These are phyloP conservation scores for Phanerochaete sordida DNA, from an alignment of 768 basidiomycete species.

Conservation along the genomic window DNA sequence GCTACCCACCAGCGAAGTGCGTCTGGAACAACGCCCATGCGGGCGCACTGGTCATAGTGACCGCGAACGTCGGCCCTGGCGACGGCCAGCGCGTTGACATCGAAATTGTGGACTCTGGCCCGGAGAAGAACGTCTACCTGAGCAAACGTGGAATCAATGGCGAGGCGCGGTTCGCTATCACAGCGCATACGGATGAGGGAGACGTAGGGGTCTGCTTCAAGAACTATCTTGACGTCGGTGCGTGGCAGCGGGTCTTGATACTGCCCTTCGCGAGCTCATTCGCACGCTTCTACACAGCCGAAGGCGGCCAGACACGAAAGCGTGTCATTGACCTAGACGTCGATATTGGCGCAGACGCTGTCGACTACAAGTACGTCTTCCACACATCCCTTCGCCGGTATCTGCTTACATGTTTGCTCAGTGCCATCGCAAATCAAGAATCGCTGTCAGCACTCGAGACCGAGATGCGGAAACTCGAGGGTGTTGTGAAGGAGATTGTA, in stretches of 20 bases:
- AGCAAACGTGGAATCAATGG: slow-evolving; percentile 84
- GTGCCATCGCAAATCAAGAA: slow-evolving; percentile 98
- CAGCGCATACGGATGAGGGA: slow-evolving; percentile 80
- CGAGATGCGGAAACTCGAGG: slow-evolving; percentile 98
- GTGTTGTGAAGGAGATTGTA: slow-evolving; percentile 88
- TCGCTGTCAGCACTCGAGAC: slow-evolving; percentile 93
- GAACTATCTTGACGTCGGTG: slow-evolving; percentile 75
- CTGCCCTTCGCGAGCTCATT: neutral
- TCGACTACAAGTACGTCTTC: slow-evolving; percentile 94
- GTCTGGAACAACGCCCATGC: slow-evolving; percentile 93
- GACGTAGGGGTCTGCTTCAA: slow-evolving; percentile 95
- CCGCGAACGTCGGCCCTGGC: slow-evolving; percentile 84
- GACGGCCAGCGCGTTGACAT: slow-evolving; percentile 83
- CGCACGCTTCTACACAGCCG: slow-evolving; percentile 23
- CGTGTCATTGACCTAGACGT: slow-evolving; percentile 90
- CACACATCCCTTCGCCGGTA: neutral
- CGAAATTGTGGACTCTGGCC: slow-evolving; percentile 88
- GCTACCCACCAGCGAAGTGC: slow-evolving; percentile 78
- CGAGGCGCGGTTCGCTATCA: slow-evolving; percentile 91
- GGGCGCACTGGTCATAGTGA: slow-evolving; percentile 91
- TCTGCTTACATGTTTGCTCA: slow-evolving; percentile 27
- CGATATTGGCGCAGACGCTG: slow-evolving; percentile 97
- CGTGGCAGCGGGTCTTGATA: slow-evolving; percentile 25
- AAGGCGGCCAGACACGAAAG: slow-evolving; percentile 42
- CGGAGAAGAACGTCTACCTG: slow-evolving; percentile 84